Percentiles rank a stretch among this genome's conserved stretches.
Conservation (phyloP, 2,329 filamentous ascomycete species). For the Cladorrhinum sp. region DNA sequence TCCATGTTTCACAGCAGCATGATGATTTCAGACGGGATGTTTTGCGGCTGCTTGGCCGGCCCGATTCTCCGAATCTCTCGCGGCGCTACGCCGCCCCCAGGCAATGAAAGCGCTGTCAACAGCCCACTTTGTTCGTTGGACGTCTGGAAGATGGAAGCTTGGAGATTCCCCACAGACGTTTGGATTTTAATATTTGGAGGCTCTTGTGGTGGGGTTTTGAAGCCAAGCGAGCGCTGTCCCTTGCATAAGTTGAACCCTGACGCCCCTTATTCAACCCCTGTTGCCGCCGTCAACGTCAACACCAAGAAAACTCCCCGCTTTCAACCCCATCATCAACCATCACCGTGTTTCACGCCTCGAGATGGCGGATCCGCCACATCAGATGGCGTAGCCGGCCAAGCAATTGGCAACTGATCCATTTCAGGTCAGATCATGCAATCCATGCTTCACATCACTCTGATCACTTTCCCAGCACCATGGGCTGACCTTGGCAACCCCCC, state of each 20-base stretch:
- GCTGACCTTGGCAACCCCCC: conserved; percentile 7
- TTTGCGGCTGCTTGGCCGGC: neutral
- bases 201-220: conserved; percentile 11
- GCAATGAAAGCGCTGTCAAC: neutral
- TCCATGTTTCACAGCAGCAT: neutral
- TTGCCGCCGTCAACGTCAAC: conserved; percentile 9
- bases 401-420: neutral
- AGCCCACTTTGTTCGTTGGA: neutral
- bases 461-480: conserved; percentile 4
- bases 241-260: conserved; percentile 12
- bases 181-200: conserved; percentile 13
- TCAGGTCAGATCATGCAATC: conserved; percentile 7
- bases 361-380: conserved; percentile 6
- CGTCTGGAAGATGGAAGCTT: neutral
- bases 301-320: conserved; percentile 14
- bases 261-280: conserved; percentile 5
- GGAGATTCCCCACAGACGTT: neutral
- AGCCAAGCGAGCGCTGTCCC: conserved; percentile 19
- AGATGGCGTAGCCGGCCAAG: conserved; percentile 1
- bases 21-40: neutral
- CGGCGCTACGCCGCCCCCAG: neutral
- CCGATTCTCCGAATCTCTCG: neutral
- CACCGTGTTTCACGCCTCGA: conserved; percentile 23
- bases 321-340: conserved; percentile 19
- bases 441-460: conserved; percentile 16